phyloP scores from a whole-genome alignment of 2,329 filamentous ascomycete species.

The Claviceps cyperi region DNA sequence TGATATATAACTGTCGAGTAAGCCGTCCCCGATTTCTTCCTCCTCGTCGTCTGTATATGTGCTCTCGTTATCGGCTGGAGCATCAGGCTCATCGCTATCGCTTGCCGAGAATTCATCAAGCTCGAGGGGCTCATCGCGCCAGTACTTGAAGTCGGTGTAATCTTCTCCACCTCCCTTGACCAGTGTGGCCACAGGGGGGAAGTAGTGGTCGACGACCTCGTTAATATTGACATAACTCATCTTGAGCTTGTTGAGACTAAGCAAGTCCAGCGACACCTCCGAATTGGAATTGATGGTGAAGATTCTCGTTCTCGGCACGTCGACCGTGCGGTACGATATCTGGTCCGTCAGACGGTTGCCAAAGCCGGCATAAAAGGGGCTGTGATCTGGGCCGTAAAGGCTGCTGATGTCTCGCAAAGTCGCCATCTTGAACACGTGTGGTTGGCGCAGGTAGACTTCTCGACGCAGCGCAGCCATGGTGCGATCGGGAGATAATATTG shows the following conservation, averaged over 20 bases:
- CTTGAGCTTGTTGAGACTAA: slow-evolving; percentile 87
- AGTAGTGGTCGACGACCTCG: slow-evolving; percentile 96
- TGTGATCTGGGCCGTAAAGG: slow-evolving; percentile 62
- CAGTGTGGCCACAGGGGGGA: slow-evolving; percentile 77
- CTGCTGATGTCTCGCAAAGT: slow-evolving; percentile 87
- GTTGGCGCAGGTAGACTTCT: slow-evolving; percentile 89
- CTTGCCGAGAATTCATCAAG: slow-evolving; percentile 81
- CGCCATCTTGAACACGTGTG: slow-evolving; percentile 99
- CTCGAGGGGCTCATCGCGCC: slow-evolving; percentile 73
- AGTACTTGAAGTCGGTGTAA: slow-evolving; percentile 95
- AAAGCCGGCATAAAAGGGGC: slow-evolving; percentile 92
- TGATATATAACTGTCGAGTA: slow-evolving; percentile 43
- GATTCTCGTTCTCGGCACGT: slow-evolving; percentile 85
- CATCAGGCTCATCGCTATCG: slow-evolving; percentile 46
- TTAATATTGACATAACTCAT: slow-evolving; percentile 95
- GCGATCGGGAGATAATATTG: slow-evolving; percentile 86
- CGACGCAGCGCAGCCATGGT: slow-evolving; percentile 86
- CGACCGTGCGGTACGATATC: slow-evolving; percentile 87
- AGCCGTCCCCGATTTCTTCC: slow-evolving; percentile 22
- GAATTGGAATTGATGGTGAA: slow-evolving; percentile 98
- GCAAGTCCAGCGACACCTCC: slow-evolving; percentile 79
- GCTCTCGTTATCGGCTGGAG: slow-evolving; percentile 28
- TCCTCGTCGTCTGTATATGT: slow-evolving; percentile 30
- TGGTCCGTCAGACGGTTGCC: slow-evolving; percentile 94
- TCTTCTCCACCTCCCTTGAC: slow-evolving; percentile 84